These are phyloP conservation scores for Haematococcus sp. DNA, from an alignment of 139 green algal species.

Conservation along the genomic window DNA sequence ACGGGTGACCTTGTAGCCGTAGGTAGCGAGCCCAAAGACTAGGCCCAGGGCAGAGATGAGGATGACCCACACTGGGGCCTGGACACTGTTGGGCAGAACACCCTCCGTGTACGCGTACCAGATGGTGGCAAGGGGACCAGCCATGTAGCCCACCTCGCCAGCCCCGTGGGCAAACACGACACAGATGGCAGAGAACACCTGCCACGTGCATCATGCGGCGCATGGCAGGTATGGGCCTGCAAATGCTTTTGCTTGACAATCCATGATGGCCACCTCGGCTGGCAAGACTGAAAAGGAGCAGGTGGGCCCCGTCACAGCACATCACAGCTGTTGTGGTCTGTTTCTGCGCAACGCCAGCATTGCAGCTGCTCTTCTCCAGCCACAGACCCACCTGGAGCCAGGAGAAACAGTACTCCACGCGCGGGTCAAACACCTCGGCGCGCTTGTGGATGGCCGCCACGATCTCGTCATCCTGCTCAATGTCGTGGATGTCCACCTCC, in stretches of 20 bases:
- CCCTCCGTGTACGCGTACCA: constrained; percentile 40
- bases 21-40: background rate
- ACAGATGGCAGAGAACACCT: constrained; percentile 57
- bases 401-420: constrained; percentile 59
- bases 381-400: constrained; percentile 49
- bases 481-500: constrained; percentile 38
- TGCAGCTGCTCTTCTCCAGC: background rate
- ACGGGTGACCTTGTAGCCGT: constrained; percentile 55
- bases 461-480: constrained; percentile 39
- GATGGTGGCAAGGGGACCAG: constrained; percentile 42
- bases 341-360: too few relatives aligned
- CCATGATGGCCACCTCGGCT: too few relatives aligned
- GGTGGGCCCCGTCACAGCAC: too few relatives aligned
- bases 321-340: too few relatives aligned
- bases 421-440: constrained; percentile 46
- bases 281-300: background rate
- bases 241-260: too few relatives aligned
- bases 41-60: constrained; percentile 33
- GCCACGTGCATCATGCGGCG: constrained; percentile 10
- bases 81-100: constrained; percentile 21
- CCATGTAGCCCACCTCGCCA: constrained; percentile 38
- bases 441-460: constrained; percentile 41
- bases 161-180: constrained; percentile 54
- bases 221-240: background rate
- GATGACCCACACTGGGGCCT: constrained; percentile 48